Percentiles rank a stretch among this genome's conserved stretches.
phyloP scores from a whole-genome alignment of 164 flowering plant species.

The Vitis rupestris region DNA sequence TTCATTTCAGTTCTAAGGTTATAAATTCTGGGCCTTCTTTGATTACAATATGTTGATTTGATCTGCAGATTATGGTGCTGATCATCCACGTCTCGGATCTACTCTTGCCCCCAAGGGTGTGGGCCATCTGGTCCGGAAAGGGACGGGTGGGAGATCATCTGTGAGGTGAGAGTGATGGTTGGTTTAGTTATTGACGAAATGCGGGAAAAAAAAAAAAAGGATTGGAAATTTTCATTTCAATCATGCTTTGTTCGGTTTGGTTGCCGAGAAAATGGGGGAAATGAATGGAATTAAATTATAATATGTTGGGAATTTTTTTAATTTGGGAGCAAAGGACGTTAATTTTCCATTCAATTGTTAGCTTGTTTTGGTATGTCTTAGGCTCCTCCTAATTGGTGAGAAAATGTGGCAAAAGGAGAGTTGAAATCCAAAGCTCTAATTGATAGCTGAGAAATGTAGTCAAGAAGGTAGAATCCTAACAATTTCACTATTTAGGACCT shows the following conservation, averaged over 20 bases:
- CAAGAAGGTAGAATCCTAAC: too few relatives aligned
- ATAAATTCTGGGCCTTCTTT: not conserved
- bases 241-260: not conserved
- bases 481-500: too few relatives aligned
- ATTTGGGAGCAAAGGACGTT: too few relatives aligned
- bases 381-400: too few relatives aligned
- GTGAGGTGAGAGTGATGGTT: constrained; percentile 57
- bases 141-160: constrained; percentile 99
- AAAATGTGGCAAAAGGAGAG: too few relatives aligned
- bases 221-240: not conserved
- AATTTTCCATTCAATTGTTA: too few relatives aligned
- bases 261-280: not conserved
- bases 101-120: constrained; percentile 58
- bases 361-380: too few relatives aligned
- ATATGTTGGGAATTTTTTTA: too few relatives aligned
- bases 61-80: constrained; percentile 58
- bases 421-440: too few relatives aligned
- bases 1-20: not conserved
- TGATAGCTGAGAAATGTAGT: too few relatives aligned
- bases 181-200: not conserved
- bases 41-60: not conserved
- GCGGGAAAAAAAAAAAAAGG: not conserved
- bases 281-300: not conserved
- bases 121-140: constrained; percentile 86
- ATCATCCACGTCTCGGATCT: constrained; percentile 60